Evolutionary conservation across 2,329 filamentous ascomycete species (phyloP).

Genomic region (Diplodia intermedia): DNA sequence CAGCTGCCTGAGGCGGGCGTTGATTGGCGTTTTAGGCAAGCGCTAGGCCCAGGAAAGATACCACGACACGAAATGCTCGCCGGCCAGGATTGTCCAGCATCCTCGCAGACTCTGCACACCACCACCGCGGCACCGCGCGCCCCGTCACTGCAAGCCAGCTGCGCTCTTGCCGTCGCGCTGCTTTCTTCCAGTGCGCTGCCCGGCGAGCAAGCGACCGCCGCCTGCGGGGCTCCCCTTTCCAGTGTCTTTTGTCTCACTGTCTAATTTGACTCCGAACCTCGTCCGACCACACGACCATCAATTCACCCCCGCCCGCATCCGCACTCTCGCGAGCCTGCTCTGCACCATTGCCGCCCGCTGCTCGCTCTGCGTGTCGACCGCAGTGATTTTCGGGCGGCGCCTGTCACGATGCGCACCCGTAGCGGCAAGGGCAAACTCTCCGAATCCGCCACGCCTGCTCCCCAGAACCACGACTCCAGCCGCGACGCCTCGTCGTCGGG

Average conservation of each 20-base stretch:
- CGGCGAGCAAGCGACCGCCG: neutral
- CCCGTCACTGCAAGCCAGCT: neutral
- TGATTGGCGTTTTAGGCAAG: constrained; percentile 27
- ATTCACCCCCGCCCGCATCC: constrained; percentile 8
- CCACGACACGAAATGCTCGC: constrained; percentile 31
- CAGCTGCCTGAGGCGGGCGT: neutral
- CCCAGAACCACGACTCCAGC: constrained; percentile 26
- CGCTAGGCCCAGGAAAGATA: constrained; percentile 9
- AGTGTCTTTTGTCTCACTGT: constrained; percentile 26
- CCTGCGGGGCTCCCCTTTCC: constrained; percentile 25
- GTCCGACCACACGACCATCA: constrained; percentile 25
- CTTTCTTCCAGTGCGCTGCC: neutral
- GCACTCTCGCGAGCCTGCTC: neutral
- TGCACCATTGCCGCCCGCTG: neutral
- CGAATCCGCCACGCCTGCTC: constrained; percentile 30
- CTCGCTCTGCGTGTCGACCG: neutral
- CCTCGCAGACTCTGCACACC: constrained; percentile 25
- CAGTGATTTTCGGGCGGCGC: constrained; percentile 12
- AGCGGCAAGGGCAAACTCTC: constrained; percentile 33
- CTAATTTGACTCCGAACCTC: constrained; percentile 29
- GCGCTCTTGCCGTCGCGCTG: neutral
- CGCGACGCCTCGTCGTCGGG: constrained; percentile 20
- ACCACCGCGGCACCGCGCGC: constrained; percentile 22
- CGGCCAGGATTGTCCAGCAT: constrained; percentile 25
- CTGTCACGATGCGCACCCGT: constrained; percentile 32